These are phyloP conservation scores for Leccinum subrobustum DNA, from an alignment of 1,284 basidiomycete genomes.

Conservation along the genomic window DNA sequence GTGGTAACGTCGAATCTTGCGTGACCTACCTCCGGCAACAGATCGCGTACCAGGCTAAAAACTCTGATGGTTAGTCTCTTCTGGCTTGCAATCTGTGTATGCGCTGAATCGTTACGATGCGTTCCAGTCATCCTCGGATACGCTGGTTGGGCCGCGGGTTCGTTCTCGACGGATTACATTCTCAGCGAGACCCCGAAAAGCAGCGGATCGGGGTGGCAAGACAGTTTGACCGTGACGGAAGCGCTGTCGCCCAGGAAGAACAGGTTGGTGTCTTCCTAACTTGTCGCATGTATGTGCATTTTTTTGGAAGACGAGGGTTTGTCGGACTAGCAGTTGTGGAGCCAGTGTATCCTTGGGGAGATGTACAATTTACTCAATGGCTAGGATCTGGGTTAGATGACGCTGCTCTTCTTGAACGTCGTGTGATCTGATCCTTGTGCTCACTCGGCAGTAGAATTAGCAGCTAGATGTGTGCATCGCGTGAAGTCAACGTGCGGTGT, in stretches of 20 bases:
- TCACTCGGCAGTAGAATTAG: not conserved
- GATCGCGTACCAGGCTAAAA: conserved; percentile 48
- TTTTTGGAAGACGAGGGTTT: not conserved
- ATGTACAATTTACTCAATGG: conserved; percentile 11
- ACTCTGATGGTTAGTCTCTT: conserved; percentile 45
- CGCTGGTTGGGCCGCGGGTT: conserved; percentile 44
- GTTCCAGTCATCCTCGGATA: conserved; percentile 43
- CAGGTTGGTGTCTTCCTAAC: conserved; percentile 3
- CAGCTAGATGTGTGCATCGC: not conserved
- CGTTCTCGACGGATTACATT: conserved; percentile 34
- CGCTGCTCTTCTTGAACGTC: not conserved
- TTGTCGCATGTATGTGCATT: too few relatives aligned
- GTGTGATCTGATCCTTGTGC: not conserved
- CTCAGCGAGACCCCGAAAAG: conserved; percentile 39
- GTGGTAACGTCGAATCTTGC: conserved; percentile 52
- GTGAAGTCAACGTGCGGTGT: not conserved
- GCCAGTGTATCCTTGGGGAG: not conserved
- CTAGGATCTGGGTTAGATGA: conserved; percentile 1
- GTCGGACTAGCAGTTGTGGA: not conserved
- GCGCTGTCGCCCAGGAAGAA: conserved; percentile 42
- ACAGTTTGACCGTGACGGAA: conserved; percentile 39
- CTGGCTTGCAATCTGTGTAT: not conserved
- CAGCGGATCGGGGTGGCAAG: conserved; percentile 40
- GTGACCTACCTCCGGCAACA: conserved; percentile 47
- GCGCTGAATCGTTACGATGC: conserved; percentile 21